A percentile compares a stretch with the other conserved stretches of the same genome.
Conservation (phyloP, 352 stramenopile genomes). For the Phytophthora tentaculata region DNA sequence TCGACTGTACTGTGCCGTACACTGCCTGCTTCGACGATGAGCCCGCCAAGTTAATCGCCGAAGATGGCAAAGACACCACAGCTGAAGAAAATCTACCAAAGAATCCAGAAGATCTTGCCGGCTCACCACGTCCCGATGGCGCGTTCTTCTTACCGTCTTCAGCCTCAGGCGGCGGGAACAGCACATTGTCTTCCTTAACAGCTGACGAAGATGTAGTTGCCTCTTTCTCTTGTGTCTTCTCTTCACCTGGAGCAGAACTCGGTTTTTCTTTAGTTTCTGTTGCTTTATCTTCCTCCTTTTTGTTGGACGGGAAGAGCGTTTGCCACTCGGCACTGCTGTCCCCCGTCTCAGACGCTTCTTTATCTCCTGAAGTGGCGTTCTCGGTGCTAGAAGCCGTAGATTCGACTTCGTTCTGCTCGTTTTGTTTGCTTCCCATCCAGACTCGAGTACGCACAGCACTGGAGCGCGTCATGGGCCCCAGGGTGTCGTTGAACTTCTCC, state of each 20-base stretch:
- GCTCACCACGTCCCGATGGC: slow-evolving; percentile 21
- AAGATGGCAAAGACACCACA: slow-evolving; percentile 65
- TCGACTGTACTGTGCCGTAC: slow-evolving; percentile 70
- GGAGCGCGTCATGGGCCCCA: slow-evolving; percentile 63
- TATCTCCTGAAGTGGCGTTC: not conserved
- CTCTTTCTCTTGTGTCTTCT: slow-evolving; percentile 10
- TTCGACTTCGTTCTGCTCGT: slow-evolving; percentile 37
- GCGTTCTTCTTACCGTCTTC: slow-evolving; percentile 23
- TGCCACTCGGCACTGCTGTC: slow-evolving; percentile 42
- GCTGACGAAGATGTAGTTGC: slow-evolving; percentile 7
- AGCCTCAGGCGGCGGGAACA: slow-evolving; percentile 27
- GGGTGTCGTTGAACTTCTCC: slow-evolving; percentile 64
- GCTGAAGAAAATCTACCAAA: slow-evolving; percentile 70
- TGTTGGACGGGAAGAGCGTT: slow-evolving; percentile 43
- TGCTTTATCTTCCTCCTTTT: slow-evolving; percentile 9
- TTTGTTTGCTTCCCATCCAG: slow-evolving; percentile 62
- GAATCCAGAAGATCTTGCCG: slow-evolving; percentile 47
- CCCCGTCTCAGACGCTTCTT: slow-evolving; percentile 19
- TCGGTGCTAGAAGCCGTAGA: slow-evolving; percentile 3
- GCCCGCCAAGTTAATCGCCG: slow-evolving; percentile 65
- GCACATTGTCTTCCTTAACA: slow-evolving; percentile 17
- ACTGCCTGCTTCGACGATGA: slow-evolving; percentile 72
- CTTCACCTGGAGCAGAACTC: not conserved
- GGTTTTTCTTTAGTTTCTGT: slow-evolving; percentile 5
- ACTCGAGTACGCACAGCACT: slow-evolving; percentile 83